Base-by-base conservation (phyloP, 176 grass and related monocot genomes). In the Leersia perrieri region DNA sequence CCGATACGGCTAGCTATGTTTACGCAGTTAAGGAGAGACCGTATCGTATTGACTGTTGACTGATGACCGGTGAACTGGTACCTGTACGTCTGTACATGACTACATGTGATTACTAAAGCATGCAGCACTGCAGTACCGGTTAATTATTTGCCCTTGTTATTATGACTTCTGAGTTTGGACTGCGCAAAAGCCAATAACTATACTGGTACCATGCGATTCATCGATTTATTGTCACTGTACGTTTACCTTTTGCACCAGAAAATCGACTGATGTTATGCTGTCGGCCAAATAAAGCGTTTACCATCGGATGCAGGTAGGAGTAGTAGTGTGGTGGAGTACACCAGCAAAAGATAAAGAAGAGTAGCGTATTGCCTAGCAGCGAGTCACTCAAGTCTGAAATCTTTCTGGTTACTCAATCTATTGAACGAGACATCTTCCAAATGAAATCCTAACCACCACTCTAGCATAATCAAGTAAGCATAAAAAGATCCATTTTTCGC, bases 391-490 rank as follows among this genome's bases (percentile, higher is more conserved):
- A 72, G n/a, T 70, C 32, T 40, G 26, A 87, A 78, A 13, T 11
- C 34, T 67, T 83, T 20, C 34, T 42, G 67, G 34, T 36, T 51
- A 83, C 73, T 58, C 73, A 41, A 67, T 36, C 35, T 11, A 68
- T 11, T 14, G 67, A 33, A 6, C 13, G 39, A 58, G 62, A 71
- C 18, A 76, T 26, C 32, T 45, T 75, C 79, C 29, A 14, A 9
- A 58, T 34, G 33, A 67, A 44, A 88, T 88, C 86, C 27, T 87
- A 82, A 82, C 84, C 26, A 71, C 73, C 41, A 82, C 20, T 25
- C 28, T 66, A 66, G 32, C 61, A 15, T 65, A 68, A 75, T 68
- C 60, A 8, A 82, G 30, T 64, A 71, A 1, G 25, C 12, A 28
- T n/a, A 42, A 82, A 71, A 63, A 22, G 57, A 72, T 0, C 42